These are phyloP conservation scores for Stereum hirsutum DNA, from an alignment of 1,284 basidiomycete genomes.

Conservation along the genomic window DNA sequence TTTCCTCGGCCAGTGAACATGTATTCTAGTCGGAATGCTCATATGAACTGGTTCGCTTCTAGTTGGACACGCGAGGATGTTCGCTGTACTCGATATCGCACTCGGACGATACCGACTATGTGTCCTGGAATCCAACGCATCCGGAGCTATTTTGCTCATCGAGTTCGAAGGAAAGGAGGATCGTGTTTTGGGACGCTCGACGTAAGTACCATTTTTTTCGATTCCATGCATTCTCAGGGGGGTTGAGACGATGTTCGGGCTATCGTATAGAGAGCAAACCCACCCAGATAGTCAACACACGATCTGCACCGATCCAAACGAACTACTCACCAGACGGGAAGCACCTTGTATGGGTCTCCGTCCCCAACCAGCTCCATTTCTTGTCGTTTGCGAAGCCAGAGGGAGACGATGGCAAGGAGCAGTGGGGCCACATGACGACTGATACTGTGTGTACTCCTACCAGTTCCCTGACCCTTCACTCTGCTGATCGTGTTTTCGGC, in stretches of 20 bases:
- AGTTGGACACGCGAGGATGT: slow-evolving; percentile 65
- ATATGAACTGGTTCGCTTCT: background rate
- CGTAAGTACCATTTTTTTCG: slow-evolving; percentile 35
- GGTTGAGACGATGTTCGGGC: slow-evolving; percentile 1
- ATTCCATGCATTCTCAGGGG: background rate
- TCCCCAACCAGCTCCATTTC: slow-evolving; percentile 46
- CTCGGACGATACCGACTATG: slow-evolving; percentile 63
- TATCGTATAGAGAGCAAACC: slow-evolving; percentile 51
- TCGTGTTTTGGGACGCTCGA: slow-evolving; percentile 78
- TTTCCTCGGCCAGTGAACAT: background rate
- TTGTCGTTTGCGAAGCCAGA: slow-evolving; percentile 45
- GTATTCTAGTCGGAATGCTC: background rate
- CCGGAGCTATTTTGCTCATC: slow-evolving; percentile 74
- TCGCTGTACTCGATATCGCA: slow-evolving; percentile 58
- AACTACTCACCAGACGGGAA: slow-evolving; percentile 66
- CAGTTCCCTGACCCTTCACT: too few species aligned
- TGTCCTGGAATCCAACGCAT: slow-evolving; percentile 76
- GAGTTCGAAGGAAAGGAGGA: slow-evolving; percentile 58
- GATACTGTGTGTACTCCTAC: slow-evolving; percentile 27
- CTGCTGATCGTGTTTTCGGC: too few species aligned
- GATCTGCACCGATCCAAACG: slow-evolving; percentile 49
- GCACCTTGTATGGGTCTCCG: slow-evolving; percentile 52
- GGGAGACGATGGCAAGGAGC: slow-evolving; percentile 45
- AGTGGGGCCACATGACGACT: slow-evolving; percentile 46
- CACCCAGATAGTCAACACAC: slow-evolving; percentile 47